Base-by-base conservation (phyloP, 805 yeast genomes). In the Komagataella pastoris region DNA sequence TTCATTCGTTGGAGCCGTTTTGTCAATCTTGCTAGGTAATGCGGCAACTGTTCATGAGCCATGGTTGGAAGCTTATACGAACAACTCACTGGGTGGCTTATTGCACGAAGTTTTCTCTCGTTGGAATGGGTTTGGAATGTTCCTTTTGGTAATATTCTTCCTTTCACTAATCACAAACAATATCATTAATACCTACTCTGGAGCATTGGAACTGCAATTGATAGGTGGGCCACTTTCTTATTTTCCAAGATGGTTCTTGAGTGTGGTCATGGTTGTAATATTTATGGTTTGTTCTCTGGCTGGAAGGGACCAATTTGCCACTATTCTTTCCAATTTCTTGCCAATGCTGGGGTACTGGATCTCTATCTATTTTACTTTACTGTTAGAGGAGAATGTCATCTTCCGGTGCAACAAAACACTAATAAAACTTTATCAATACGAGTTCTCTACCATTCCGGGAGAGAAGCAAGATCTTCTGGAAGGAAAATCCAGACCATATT, bases 301-400 rank as follows among this genome's bases (percentile, higher is more conserved):
- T 19, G 96, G 96, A 8, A 74, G 84, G 58, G 69, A 83, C 61
- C 81, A 82, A 58, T 84, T 88, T 62, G 72, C 87, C 52, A 72
- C 79, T 2, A 86, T 88, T 54, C 69, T 88, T 57, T 80, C 88
- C 8, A 88, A 88, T 60, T 88, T 88, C 66, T 69, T 88, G 59
- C 96, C 96, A 7, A 88, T 88, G 96, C 77, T 88, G 53, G 95
- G 95, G 1, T 88, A 88, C 67, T 88, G 96, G 96, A 78, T 86
- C 52, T 79, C 90, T 53, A 85, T 88, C 68, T 88, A 88, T 64
- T 78, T 83, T 58, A 75, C 78, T n/a, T 63, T 88, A 47, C 65
- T 87, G 40, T 54, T 86, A 2, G 87, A 85, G 56, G 96, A 88
- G 63, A 86, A 86, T 60, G 52, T 74, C 3, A 72, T 87, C 17